Evolutionary conservation across 2,329 filamentous ascomycete genomes (phyloP).

Genomic region (Colletotrichum sp.): DNA sequence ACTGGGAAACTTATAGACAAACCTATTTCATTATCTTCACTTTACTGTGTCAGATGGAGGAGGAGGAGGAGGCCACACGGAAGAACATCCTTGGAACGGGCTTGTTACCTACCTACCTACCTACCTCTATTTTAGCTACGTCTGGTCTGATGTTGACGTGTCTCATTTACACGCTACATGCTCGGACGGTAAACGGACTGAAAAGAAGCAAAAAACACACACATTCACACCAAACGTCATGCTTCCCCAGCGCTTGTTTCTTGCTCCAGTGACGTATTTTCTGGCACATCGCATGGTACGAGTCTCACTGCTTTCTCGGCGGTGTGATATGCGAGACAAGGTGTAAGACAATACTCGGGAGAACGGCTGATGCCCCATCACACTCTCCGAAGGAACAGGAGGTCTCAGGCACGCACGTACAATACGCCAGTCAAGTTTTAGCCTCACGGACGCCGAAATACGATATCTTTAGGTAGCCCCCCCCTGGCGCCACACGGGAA

Average conservation of each 20-base stretch:
- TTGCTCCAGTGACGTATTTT: not conserved
- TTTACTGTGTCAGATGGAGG: not conserved
- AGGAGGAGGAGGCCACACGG: not conserved
- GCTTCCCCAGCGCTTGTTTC: not conserved
- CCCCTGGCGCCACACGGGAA: not conserved
- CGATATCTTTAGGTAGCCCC: not conserved
- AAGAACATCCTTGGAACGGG: not conserved
- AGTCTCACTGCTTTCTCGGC: not conserved
- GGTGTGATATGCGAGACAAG: not conserved
- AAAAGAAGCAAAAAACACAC: not conserved
- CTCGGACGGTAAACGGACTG: not conserved
- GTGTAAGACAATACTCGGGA: not conserved
- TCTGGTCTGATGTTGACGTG: not conserved
- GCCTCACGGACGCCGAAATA: not conserved
- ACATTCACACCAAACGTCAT: not conserved
- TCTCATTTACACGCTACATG: not conserved
- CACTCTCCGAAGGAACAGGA: not conserved
- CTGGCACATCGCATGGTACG: not conserved
- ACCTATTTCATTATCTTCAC: not conserved
- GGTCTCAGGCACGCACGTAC: not conserved
- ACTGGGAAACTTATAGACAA: constrained; percentile 3
- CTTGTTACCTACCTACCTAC: not conserved
- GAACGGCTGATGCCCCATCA: not conserved
- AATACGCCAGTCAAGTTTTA: not conserved
- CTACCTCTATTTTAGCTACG: not conserved